These are phyloP conservation scores for Neocallimastix lanati DNA, from an alignment of 192 early-diverging fungal genomes.

Conservation along the genomic window DNA sequence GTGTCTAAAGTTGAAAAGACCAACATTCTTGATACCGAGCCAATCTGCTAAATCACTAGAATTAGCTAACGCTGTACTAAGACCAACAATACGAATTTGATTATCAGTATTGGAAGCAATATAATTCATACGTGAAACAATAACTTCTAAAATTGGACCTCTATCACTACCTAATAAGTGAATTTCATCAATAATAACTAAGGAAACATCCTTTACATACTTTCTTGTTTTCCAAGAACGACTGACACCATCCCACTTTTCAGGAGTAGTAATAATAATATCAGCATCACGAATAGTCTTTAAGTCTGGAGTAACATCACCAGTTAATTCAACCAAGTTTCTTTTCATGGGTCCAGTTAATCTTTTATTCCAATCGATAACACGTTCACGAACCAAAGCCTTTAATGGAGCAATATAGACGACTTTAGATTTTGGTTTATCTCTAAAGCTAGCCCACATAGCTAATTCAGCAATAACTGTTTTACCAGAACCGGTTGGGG, in stretches of 20 bases:
- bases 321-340: conserved; percentile 82
- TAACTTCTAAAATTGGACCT: conserved; percentile 91
- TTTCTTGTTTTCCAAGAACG: conserved; percentile 75
- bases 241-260: conserved; percentile 97
- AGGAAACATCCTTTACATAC: conserved; percentile 71
- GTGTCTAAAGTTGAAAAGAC: conserved; percentile 91
- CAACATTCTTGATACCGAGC: conserved; percentile 71
- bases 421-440: conserved; percentile 60
- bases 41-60: conserved; percentile 90
- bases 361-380: conserved; percentile 67
- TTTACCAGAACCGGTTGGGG: conserved; percentile 95
- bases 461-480: conserved; percentile 92
- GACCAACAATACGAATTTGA: conserved; percentile 76
- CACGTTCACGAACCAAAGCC: conserved; percentile 88
- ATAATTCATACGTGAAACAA: conserved; percentile 96
- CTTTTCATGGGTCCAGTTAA: conserved; percentile 53
- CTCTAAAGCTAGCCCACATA: conserved; percentile 77
- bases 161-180: conserved; percentile 91
- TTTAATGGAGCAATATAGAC: conserved; percentile 98
- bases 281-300: conserved; percentile 70
- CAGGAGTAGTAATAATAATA: conserved; percentile 95
- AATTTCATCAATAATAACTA: conserved; percentile 97
- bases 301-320: conserved; percentile 86
- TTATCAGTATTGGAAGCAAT: conserved; percentile 61
- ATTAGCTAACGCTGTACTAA: conserved; percentile 93